Evolutionary conservation across 2,329 filamentous ascomycete species (phyloP), one percentile per base, ranked within the genome.

Genomic region (Verticillium albo-atrum): DNA sequence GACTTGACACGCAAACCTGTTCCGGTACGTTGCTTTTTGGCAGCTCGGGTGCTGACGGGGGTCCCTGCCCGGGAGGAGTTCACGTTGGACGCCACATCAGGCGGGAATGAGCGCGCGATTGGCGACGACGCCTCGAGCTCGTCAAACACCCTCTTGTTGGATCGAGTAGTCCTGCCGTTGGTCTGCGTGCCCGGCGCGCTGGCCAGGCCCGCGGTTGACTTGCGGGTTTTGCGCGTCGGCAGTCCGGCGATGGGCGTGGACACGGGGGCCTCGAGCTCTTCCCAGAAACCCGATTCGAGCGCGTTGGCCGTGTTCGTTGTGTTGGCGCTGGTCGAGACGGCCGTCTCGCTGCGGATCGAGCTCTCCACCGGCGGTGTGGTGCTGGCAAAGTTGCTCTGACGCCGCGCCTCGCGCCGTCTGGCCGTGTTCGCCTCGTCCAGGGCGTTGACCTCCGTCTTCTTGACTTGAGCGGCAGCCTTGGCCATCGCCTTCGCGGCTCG

Each of bases 1-100:
- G 81, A 83, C 75, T 90, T 89, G 69, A 89, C 81, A 65, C 87
- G 85, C 61, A 85, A 79, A 37, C 85, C 86, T 58, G 80, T 82
- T 42, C 85, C 86, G 57, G 80, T 82, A 70, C 85, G 83, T 55
- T 79, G 76, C 72, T 83, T 87, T 78, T 87, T 88, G 61, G 77
- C 73, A 32, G 83, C 79, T 47, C 82, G 82, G 58, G 81, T 76
- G 51, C 80, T 76, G 58, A 74, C 78, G 6, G 86, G 87, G 32
- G 87, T 89, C 58, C 78, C 83, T 59, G 84, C 84, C 65, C 86
- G 83, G 42, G 42, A 47, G 32, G 86, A 88, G 64, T 76, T 79
- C 54, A 78, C 74, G 68, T 77, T 62, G 70, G 79, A 71, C 73
- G 79, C 70, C 67, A 73, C 68, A 52, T 82, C 78, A n/a, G 74